Evolutionary conservation across 768 basidiomycete species (phyloP), one percentile per base, ranked within the genome.

Genomic region (Heimioporus sp.): DNA sequence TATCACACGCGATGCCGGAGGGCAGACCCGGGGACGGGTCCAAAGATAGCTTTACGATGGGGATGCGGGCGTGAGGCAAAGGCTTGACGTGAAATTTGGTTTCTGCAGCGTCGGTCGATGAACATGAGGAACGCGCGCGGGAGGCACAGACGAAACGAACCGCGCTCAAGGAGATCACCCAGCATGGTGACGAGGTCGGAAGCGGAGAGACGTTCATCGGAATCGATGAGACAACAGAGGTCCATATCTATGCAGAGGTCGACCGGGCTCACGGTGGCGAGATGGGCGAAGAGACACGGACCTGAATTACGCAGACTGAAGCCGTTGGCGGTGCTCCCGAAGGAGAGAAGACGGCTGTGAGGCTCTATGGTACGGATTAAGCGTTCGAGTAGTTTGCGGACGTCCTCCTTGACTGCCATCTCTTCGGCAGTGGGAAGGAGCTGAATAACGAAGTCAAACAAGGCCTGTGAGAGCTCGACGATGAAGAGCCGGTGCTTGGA

Each of bases 51-150:
- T 99, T 99, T 65, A 99, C 92, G 66, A 99, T 99, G 32, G 96
- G 96, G 77, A 98, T 98, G 62, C 96, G 88, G 11, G 96, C 96
- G 72, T 94, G 90, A 10, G 96, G 95, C 20, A 99, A 77, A 11
- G 93, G 87, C 70, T 98, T 98, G 75, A 98, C 95, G 65, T 89
- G 85, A 66, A 96, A 95, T 68, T 94, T 94, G 35, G 93, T 95
- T 75, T 97, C 93, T 94, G 68, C 13, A 49, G 42, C 21, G 28
- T 30, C 31, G n/a, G 35, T n/a, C 6, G 31, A 43, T 56, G 48
- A 63, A 57, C 55, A 53, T 37, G 51, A 48, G 40, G 46, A 56
- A 15, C 30, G 46, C 32, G 30, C n/a, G 17, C 36, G 40, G 48
- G 32, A n/a, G 31, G 41, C 38, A 34, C 49, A 28, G 37, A 57